A percentile compares a stretch with the other conserved stretches of the same genome.
Evolutionary conservation across 352 stramenopile genomes (phyloP).

Genomic region (Globisporangium middletonii): DNA sequence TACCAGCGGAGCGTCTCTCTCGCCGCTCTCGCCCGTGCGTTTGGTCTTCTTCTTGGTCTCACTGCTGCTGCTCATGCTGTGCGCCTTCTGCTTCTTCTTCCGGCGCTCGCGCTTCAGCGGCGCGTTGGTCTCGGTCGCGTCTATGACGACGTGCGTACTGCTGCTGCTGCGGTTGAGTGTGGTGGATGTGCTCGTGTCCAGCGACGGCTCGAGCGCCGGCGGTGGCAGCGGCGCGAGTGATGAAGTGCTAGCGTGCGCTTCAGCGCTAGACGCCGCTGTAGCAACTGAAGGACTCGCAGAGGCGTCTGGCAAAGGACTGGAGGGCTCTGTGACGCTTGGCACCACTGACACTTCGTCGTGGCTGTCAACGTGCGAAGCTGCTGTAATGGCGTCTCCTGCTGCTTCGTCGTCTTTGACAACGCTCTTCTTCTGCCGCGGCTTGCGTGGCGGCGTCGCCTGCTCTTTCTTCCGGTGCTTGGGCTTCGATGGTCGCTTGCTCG

Average conservation of each 20-base stretch:
- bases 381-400: not conserved
- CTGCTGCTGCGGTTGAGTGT: not conserved
- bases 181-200: not conserved
- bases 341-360: not conserved
- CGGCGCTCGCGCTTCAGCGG: slow-evolving; percentile 2
- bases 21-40: not conserved
- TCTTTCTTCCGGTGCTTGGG: slow-evolving; percentile 9
- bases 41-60: no score
- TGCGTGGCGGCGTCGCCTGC: not conserved
- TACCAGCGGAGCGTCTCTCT: not conserved
- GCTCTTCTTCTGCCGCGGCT: slow-evolving; percentile 4
- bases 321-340: no score
- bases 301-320: no score
- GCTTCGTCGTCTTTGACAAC: not conserved
- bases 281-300: no score
- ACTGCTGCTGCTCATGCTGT: slow-evolving; percentile 6
- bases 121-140: not conserved
- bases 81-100: slow-evolving; percentile 9
- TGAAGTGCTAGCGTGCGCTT: no score
- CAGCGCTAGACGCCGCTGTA: not conserved
- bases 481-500: not conserved
- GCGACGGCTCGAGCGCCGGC: not conserved
- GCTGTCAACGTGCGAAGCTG: not conserved
- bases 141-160: not conserved
- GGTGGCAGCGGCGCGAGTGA: not conserved